These are phyloP conservation scores for Basidiobolus meristosporus DNA, from an alignment of 371 early-diverging fungal genomes.

Conservation along the genomic window DNA sequence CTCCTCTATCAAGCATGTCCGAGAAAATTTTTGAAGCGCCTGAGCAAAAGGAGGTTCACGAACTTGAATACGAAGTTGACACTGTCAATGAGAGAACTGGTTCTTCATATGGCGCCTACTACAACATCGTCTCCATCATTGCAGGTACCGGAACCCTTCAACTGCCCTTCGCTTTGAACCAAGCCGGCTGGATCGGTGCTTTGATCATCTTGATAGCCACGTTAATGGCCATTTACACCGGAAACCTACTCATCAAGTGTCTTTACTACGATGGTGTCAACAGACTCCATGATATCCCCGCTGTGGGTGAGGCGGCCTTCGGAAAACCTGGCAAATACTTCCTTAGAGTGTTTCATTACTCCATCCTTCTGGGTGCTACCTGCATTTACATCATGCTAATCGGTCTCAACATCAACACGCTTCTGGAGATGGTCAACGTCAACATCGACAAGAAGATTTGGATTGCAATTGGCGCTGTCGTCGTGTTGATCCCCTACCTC, in stretches of 20 bases:
- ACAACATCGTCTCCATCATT: conserved; percentile 54
- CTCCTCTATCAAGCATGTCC: too few relatives aligned
- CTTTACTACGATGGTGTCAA: conserved; percentile 28
- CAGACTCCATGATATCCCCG: conserved; percentile 26
- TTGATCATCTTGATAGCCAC: conserved; percentile 38
- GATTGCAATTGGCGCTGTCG: conserved; percentile 36
- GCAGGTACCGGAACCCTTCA: conserved; percentile 76
- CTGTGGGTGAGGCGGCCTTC: conserved; percentile 43
- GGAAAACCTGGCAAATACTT: conserved; percentile 31
- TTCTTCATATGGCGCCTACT: conserved; percentile 10
- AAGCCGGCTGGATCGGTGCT: conserved; percentile 77
- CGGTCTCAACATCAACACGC: conserved; percentile 31
- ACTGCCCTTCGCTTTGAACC: conserved; percentile 58
- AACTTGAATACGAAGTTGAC: too few relatives aligned
- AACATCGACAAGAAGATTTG: conserved; percentile 20
- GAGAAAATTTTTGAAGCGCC: too few relatives aligned
- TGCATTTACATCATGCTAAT: conserved; percentile 63
- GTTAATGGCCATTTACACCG: conserved; percentile 51
- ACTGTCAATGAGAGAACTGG: conserved; percentile 13
- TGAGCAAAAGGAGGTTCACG: too few relatives aligned
- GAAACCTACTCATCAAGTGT: conserved; percentile 44
- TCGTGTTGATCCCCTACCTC: conserved; percentile 52
- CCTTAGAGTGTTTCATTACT: conserved; percentile 38
- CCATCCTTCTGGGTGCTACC: conserved; percentile 49
- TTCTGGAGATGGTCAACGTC: conserved; percentile 20